Evolutionary conservation across 495 filamentous ascomycete species (phyloP), one percentile per base, ranked within the genome.

Genomic region (Lasiosphaeria hispida): DNA sequence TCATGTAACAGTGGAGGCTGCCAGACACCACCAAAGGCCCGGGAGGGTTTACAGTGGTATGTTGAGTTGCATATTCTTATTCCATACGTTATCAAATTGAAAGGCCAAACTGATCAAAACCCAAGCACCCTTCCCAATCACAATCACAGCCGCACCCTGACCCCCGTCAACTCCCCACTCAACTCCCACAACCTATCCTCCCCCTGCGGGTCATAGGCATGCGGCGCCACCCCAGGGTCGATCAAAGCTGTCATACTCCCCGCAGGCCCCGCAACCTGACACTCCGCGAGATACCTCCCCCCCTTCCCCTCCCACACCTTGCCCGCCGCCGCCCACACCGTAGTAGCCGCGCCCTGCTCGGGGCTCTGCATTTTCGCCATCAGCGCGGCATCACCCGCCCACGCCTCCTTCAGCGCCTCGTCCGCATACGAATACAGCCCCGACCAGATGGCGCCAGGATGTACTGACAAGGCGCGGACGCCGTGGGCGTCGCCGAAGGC

Each of bases 121-220:
- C n/a, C 19, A 36, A 13, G 2, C 19, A 1, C 8, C 30, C 43
- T 18, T 19, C 43, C 17, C 5, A 11, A 18, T 44, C 17, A 30
- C 23, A 15, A 47, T 52, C 49, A 52, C 35, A 52, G 10, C 14
- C 35, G 35, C 11, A 37, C 49, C n/a, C 35, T 17, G 15, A 56
- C 41, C 11, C 53, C 53, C 9, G 43, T 44, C 53, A 56, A 33
- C 53, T 56, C 30, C 30, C 41, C 41, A 42, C 53, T 56, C 53
- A 56, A 23, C 33, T 56, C 39, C 53, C 53, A 56, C 53, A 56
- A 39, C 19, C 43, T n/a, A 34, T 56, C 41, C 53, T 56, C 53
- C 5, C 53, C 42, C 30, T 56, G 41, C 41, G 35, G 41, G 9
- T 56, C 53, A 23, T 56, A 47, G n/a, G 53, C 53, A 10, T 48